Evolutionary conservation across 495 filamentous ascomycete genomes (phyloP), one percentile per base, ranked within the genome.

Genomic region (Astrocystis sublimbata): DNA sequence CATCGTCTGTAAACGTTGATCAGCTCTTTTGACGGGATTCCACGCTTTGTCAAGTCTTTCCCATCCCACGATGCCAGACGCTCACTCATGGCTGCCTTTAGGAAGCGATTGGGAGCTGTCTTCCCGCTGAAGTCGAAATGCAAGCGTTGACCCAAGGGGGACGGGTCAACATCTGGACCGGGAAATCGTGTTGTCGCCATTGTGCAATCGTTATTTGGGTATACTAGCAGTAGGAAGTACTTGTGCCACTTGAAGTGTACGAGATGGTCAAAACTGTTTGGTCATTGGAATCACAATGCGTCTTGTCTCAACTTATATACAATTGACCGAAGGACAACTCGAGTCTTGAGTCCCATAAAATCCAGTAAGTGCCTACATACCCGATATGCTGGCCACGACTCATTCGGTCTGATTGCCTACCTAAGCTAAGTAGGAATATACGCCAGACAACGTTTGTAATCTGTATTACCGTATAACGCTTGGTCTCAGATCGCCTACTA

Each of bases 41-140:
- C 87, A 41, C 84, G 78, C 1, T 68, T 72, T 21, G 17, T 13
- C 9, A 58, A 12, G 13, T 65, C 51, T 47, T 57, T 36, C 7
- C 50, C 30, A 60, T 81, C 73, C 81, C 83, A 89, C 5, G 85
- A 83, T 0, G 85, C 79, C 26, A 86, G 67, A 5, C 76, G 74
- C 64, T 89, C 87, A 6, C 81, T 82, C 84, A 87, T 86, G 19
- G 86, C 83, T 30, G 75, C 82, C 70, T 89, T 88, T 60, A 89
- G 58, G 67, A 86, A 84, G 35, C 86, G 76, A 69, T 88, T 89
- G 24, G 72, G 71, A 1, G 84, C 83, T 7, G 77, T 78, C 50
- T 73, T 78, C 40, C 79, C 77, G 42, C 80, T 80, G 75, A 87
- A 88, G 42, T 75, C 62, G 60, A 87, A 87, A 17, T 76, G 65